These are phyloP conservation scores for Vigna angularis DNA, from an alignment of 306 rosid species.

Conservation along the genomic window DNA sequence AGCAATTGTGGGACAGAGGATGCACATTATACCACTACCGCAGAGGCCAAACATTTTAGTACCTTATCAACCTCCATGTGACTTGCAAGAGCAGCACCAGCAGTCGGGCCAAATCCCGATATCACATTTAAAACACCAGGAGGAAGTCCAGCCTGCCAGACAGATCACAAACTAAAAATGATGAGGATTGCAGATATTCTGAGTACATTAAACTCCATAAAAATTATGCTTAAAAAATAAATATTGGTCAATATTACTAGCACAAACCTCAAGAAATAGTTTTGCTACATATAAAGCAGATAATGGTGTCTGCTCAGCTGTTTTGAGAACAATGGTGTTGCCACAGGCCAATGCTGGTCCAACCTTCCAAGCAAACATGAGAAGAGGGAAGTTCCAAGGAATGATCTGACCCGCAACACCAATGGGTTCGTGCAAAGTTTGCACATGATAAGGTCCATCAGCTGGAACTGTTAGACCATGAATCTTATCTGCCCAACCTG, in stretches of 20 bases:
- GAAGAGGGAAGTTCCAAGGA: slow-evolving; percentile 97
- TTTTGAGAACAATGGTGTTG: slow-evolving; percentile 80
- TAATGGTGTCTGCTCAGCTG: slow-evolving; percentile 96
- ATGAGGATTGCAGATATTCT: not conserved
- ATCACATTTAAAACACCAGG: slow-evolving; percentile 80
- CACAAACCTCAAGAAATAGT: slow-evolving; percentile 77
- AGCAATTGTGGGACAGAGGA: too few relatives aligned
- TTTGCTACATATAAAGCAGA: slow-evolving; percentile 74
- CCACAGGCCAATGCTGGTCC: slow-evolving; percentile 95
- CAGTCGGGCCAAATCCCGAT: slow-evolving; percentile 96
- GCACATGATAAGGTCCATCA: slow-evolving; percentile 77
- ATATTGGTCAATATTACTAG: not conserved
- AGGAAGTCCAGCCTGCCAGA: slow-evolving; percentile 92
- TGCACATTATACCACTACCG: not conserved
- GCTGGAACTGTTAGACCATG: slow-evolving; percentile 91
- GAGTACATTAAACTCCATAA: not conserved
- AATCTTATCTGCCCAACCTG: slow-evolving; percentile 98
- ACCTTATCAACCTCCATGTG: slow-evolving; percentile 98
- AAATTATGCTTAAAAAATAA: not conserved
- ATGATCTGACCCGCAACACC: slow-evolving; percentile 97
- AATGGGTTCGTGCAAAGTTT: slow-evolving; percentile 92
- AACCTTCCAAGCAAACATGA: slow-evolving; percentile 92
- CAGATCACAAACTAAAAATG: slow-evolving; percentile 37
- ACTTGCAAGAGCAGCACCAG: slow-evolving; percentile 92
- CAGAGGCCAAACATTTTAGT: slow-evolving; percentile 37